Evolutionary conservation across 106 monocot species (phyloP), one percentile per base, ranked within the genome.

Genomic region (Hemerocallis citrina): DNA sequence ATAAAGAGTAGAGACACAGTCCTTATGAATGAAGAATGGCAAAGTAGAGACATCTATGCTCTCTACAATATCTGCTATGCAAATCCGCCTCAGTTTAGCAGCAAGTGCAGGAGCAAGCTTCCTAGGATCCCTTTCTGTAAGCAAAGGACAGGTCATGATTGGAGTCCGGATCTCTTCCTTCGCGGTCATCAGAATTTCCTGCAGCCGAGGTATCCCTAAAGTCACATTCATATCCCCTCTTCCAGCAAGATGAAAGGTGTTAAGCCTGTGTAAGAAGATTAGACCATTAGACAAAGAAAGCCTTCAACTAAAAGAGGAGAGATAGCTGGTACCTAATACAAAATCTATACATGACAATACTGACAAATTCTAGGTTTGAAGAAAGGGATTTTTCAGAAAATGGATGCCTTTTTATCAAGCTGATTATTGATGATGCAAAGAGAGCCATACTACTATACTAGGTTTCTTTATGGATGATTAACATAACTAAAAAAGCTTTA

Each of bases 201-300:
- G 75, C 41, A 98, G 67, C 27, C 98, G 89, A 22, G 98, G 98
- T 60, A 98, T 85, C 36, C 98, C 98, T 27, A 98, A 72, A 4
- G 98, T 98, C 34, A 98, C 98, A 76, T 98, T 98, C 83, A 88
- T 73, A n/a, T 92, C 98, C 30, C 92, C 98, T 34, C 84, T 74
- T 4, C 98, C 98, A 63, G 98, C 98, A 75, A 88, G 74, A 81
- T 98, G 98, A 30, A 98, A 98, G n/a, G 98, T 98, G 57, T 98
- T 98, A 8, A 98, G 74, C 21, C 98, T 98, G 85, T 10, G 46
- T 59, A 59, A 34, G 3, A 39, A 24, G n/a, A 59, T 59, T 1
- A 21, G 23, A 20, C 3, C 7, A 37, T 58, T 10, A 2, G 20
- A 23, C 11, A 59, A 27, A 47, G 4, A 14, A 52, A 52, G 29